Conservation (phyloP, 805 yeast genomes). For the Pichia deserticola region DNA sequence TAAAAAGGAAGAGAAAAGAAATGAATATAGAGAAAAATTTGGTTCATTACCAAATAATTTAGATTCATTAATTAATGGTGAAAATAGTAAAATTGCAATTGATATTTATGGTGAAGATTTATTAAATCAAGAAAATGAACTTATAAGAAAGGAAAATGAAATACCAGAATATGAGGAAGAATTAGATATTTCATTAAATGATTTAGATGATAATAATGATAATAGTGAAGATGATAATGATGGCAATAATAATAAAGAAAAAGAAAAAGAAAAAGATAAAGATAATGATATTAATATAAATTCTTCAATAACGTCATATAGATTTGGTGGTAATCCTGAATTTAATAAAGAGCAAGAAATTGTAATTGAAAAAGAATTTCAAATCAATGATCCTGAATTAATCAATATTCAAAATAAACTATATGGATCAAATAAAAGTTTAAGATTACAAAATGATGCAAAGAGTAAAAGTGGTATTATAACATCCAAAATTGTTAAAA, state of each 20-base stretch:
- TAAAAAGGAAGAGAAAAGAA: neutral
- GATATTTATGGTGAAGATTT: slow-evolving; percentile 6
- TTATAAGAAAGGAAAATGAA: slow-evolving; percentile 8
- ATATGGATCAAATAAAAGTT: slow-evolving; percentile 19
- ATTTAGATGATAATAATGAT: neutral
- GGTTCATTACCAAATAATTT: neutral
- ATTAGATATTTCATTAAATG: neutral
- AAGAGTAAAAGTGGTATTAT: slow-evolving; percentile 24
- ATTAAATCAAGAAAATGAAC: slow-evolving; percentile 8
- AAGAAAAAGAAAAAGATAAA: too few relatives aligned
- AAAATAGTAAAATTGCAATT: neutral
- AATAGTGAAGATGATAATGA: slow-evolving; percentile 3
- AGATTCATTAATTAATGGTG: neutral
- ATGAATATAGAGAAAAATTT: neutral
- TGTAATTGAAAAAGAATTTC: slow-evolving; percentile 24
- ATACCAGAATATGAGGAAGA: slow-evolving; percentile 7
- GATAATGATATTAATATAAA: neutral
- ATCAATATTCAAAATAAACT: slow-evolving; percentile 27
- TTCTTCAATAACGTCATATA: neutral
- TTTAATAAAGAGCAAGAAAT: slow-evolving; percentile 17
- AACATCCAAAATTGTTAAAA: slow-evolving; percentile 33
- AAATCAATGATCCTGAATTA: slow-evolving; percentile 32
- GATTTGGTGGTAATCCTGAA: neutral
- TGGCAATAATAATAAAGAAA: too few relatives aligned
- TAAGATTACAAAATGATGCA: slow-evolving; percentile 22